Evolutionary conservation across 208 protist species (phyloP).

Genomic region (Polymyxa betae): DNA sequence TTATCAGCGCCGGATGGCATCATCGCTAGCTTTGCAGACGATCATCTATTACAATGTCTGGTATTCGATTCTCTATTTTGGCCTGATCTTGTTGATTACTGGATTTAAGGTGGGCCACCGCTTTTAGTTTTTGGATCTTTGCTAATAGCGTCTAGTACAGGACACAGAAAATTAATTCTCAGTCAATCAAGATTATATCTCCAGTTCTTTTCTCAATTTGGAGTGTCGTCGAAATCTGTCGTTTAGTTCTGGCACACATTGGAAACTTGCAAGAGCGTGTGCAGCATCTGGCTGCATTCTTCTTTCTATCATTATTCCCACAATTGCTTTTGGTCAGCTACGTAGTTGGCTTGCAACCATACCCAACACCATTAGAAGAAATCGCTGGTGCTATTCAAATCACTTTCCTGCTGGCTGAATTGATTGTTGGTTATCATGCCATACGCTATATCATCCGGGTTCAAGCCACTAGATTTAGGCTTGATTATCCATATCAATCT

Average conservation of each 20-base stretch:
- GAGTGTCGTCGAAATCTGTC: background rate
- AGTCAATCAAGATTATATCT: background rate
- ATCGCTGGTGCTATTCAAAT: background rate
- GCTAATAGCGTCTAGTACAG: background rate
- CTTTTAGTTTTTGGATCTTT: background rate
- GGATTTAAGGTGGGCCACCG: background rate
- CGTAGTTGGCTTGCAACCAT: background rate
- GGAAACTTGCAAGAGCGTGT: constrained; percentile 28
- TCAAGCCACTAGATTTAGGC: constrained; percentile 26
- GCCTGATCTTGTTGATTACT: background rate
- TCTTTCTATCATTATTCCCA: constrained; percentile 42
- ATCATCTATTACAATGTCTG: constrained; percentile 23
- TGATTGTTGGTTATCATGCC: constrained; percentile 3
- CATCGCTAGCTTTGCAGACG: constrained; percentile 11
- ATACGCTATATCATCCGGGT: background rate
- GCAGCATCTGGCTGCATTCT: constrained; percentile 47
- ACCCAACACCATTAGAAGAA: background rate
- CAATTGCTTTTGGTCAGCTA: constrained; percentile 4
- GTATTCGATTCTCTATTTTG: background rate
- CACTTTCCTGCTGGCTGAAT: background rate
- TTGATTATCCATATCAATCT: constrained; percentile 24
- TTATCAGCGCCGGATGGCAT: background rate
- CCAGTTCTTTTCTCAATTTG: constrained; percentile 20
- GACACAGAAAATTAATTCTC: background rate
- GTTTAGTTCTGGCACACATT: background rate